phyloP scores from a whole-genome alignment of 441 rosid genomes.

The Croton setiger region DNA sequence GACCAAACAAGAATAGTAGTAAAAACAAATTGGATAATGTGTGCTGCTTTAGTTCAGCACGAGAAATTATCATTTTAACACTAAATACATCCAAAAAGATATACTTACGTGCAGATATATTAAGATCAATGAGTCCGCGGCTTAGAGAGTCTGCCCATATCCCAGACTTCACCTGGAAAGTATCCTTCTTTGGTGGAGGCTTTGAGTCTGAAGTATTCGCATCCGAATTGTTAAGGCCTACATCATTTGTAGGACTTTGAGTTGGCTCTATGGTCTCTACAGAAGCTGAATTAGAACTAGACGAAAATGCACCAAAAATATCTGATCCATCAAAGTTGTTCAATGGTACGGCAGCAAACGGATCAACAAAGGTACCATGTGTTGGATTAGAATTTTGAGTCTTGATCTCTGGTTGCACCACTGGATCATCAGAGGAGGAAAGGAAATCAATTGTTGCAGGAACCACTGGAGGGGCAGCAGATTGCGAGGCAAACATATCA shows the following conservation, averaged over 20 bases:
- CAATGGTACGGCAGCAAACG: slow-evolving; percentile 85
- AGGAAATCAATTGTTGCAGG: slow-evolving; percentile 62
- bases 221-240: slow-evolving; percentile 33
- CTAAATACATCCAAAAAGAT: slow-evolving; percentile 6
- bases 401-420: slow-evolving; percentile 46
- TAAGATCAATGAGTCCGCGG: slow-evolving; percentile 97
- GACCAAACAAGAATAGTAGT: no score
- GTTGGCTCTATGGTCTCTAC: slow-evolving; percentile 39
- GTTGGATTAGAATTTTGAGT: slow-evolving; percentile 35
- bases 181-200: slow-evolving; percentile 53
- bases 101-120: slow-evolving; percentile 91
- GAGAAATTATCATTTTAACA: not conserved
- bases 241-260: slow-evolving; percentile 36
- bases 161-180: slow-evolving; percentile 86
- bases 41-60: not conserved
- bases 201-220: slow-evolving; percentile 37
- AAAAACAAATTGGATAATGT: not conserved
- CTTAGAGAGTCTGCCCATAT: slow-evolving; percentile 95
- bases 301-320: slow-evolving; percentile 67
- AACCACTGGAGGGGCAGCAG: slow-evolving; percentile 37
- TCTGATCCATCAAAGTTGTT: slow-evolving; percentile 80
- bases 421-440: slow-evolving; percentile 43
- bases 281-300: slow-evolving; percentile 40
- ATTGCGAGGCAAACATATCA: slow-evolving; percentile 70
- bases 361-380: slow-evolving; percentile 49